Base-by-base conservation (phyloP, 2,329 filamentous ascomycete genomes). In the Coniochaeta ligniaria region DNA sequence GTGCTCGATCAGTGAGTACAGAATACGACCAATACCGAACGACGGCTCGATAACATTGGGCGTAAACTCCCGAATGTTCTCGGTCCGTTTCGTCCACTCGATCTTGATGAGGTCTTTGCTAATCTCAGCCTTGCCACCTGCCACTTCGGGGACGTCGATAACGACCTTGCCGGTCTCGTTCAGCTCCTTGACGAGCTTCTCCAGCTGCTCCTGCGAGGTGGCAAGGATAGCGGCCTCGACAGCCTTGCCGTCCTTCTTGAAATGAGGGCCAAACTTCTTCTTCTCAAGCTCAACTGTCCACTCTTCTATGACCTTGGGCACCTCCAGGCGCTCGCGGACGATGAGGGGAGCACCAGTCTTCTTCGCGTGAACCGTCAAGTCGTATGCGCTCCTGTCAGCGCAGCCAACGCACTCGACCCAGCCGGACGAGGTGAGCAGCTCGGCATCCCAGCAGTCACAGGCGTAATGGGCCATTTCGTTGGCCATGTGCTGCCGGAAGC, bases 401-500 rank as follows among this genome's bases (percentile, higher is more conserved):
- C 95, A 98, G 64, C 95, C 95, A 70, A 98, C 94, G 74, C 94
- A 98, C 80, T 99, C 95, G 64, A 98, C 91, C 95, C 95, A 99
- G 73, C 95, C 95, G 70, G 93, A 93, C 63, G 90, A 93, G 61
- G 91, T 98, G 64, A 90, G 81, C 60, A 99, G 80, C 75, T 99
- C 95, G 16, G 92, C 94, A 75, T 99, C 95, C 95, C 95, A 98
- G 79, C 95, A 99, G 79, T 99, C 95, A 60, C 88, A 84, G 55
- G 95, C 95, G 73, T 99, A 99, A 77, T 99, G 95, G 17, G 95
- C 83, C 82, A 85, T 85, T 71, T 85, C 83, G 68, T 85, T 85
- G 62, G 78, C 78, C 93, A 99, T 97, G 78, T 99, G 95, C 77
- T 99, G 95, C 70, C 95, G 87, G 83, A 98, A 98, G 59, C 95